Percentiles rank a stretch among this genome's conserved stretches.
These are phyloP conservation scores for Azolla pinnata DNA, from an alignment of 75 land plant genomes.

Conservation along the genomic window DNA sequence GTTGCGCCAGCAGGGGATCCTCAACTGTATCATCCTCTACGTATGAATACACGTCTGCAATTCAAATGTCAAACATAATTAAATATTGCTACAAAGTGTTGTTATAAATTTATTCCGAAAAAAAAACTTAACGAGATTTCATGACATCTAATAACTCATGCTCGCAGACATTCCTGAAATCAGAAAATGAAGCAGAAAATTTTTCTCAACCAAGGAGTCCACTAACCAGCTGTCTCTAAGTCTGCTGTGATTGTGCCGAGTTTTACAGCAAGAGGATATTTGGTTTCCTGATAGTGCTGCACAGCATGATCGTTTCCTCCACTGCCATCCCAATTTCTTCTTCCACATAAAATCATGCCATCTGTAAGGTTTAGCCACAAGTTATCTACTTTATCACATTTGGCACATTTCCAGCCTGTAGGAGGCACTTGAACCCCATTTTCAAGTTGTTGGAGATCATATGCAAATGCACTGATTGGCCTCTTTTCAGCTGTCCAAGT, in stretches of 20 bases:
- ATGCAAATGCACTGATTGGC: slow-evolving; percentile 69
- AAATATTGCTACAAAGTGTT: slow-evolving; percentile 1
- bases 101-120: too few relatives aligned
- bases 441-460: slow-evolving; percentile 66
- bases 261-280: slow-evolving; percentile 95
- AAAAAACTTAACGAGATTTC: too few relatives aligned
- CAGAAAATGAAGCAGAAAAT: too few relatives aligned
- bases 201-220: too few relatives aligned
- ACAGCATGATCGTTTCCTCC: slow-evolving; percentile 99
- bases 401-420: slow-evolving; percentile 87
- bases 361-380: slow-evolving; percentile 97
- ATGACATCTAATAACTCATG: too few relatives aligned
- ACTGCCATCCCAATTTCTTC: slow-evolving; percentile 94
- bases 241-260: slow-evolving; percentile 98
- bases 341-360: slow-evolving; percentile 91
- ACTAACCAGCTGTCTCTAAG: slow-evolving; percentile 81
- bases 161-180: too few relatives aligned
- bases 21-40: slow-evolving; percentile 91
- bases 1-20: slow-evolving; percentile 89
- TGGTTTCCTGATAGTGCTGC: slow-evolving; percentile 74
- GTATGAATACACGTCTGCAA: slow-evolving; percentile 91
- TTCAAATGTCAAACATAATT: slow-evolving; percentile 24
- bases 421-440: slow-evolving; percentile 79
- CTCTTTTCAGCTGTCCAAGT: slow-evolving; percentile 93
- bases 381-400: slow-evolving; percentile 92